A percentile compares a stretch with the other conserved stretches of the same genome.
Conservation (phyloP, 2,329 filamentous ascomycete species). For the Bipolaris oryzae region DNA sequence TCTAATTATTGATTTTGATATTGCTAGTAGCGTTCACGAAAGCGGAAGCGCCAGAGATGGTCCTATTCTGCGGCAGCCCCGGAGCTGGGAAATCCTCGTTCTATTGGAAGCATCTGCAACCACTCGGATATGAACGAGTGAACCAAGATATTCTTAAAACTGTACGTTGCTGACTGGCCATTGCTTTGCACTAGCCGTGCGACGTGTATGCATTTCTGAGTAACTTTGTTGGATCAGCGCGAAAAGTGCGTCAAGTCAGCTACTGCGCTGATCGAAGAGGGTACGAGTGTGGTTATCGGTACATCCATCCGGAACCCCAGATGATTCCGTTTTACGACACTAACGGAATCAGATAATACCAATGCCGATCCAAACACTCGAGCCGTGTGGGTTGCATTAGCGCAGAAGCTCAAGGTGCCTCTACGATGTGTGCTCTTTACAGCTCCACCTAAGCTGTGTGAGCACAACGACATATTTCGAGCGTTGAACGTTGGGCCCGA, state of each 20-base stretch:
- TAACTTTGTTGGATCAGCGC: constrained; percentile 54
- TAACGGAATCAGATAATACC: constrained; percentile 76
- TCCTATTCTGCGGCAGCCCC: constrained; percentile 87
- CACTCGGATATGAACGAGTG: constrained; percentile 79
- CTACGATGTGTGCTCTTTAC: constrained; percentile 88
- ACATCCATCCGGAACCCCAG: constrained; percentile 47
- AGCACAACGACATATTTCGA: constrained; percentile 88
- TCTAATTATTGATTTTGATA: constrained; percentile 26
- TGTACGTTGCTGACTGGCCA: constrained; percentile 48
- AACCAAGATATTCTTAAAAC: constrained; percentile 91
- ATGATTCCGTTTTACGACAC: constrained; percentile 17
- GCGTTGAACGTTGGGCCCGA: constrained; percentile 59
- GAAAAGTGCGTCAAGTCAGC: constrained; percentile 74
- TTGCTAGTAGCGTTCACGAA: constrained; percentile 51
- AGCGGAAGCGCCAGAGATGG: constrained; percentile 71
- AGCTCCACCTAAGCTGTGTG: constrained; percentile 69
- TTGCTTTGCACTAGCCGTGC: constrained; percentile 33
- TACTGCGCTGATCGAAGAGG: constrained; percentile 65
- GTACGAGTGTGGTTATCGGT: constrained; percentile 79
- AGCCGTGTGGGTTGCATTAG: constrained; percentile 77
- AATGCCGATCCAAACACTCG: constrained; percentile 82
- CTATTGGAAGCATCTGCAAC: constrained; percentile 77
- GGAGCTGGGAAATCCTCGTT: constrained; percentile 92
- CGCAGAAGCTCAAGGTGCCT: constrained; percentile 70
- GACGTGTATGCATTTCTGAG: constrained; percentile 32